phyloP scores from a whole-genome alignment of 345 rosid genomes.

The Gossypium ekmanianum region DNA sequence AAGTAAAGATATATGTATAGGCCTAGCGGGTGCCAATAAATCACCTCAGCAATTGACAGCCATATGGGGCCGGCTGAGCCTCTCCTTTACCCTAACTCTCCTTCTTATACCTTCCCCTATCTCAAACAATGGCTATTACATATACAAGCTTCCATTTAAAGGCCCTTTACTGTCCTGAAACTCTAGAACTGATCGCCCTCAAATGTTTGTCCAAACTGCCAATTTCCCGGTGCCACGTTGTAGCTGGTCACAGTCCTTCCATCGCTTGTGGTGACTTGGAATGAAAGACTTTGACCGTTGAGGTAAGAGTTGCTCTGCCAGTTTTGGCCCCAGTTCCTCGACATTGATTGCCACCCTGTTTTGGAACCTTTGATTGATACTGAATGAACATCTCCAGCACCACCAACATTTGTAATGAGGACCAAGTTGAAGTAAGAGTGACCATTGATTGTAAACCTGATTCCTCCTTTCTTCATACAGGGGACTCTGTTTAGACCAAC shows the following conservation, averaged over 20 bases:
- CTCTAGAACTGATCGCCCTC: constrained; percentile 62
- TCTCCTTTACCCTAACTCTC: constrained; percentile 8
- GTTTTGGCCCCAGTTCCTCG: constrained; percentile 98
- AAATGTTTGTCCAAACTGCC: constrained; percentile 94
- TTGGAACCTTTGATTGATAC: constrained; percentile 88
- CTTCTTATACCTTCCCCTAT: background rate
- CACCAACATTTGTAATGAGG: constrained; percentile 72
- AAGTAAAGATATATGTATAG: background rate
- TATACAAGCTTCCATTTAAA: background rate
- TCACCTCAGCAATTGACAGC: constrained; percentile 69
- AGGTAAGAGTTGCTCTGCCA: constrained; percentile 92
- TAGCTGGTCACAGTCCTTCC: constrained; percentile 63
- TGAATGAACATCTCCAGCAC: constrained; percentile 74
- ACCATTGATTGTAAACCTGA: constrained; percentile 83
- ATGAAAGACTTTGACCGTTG: constrained; percentile 77
- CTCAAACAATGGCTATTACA: background rate
- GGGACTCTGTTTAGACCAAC: constrained; percentile 52
- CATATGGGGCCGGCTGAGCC: constrained; percentile 23
- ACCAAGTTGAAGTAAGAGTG: constrained; percentile 95
- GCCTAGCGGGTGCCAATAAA: constrained; percentile 67
- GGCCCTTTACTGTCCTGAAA: background rate
- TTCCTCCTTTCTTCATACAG: constrained; percentile 85
- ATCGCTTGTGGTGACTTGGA: constrained; percentile 89
- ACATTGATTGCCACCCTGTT: constrained; percentile 86
- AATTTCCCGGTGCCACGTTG: constrained; percentile 47